phyloP scores from a whole-genome alignment of 345 rosid species.

The Eucalyptus sideroxylon region DNA sequence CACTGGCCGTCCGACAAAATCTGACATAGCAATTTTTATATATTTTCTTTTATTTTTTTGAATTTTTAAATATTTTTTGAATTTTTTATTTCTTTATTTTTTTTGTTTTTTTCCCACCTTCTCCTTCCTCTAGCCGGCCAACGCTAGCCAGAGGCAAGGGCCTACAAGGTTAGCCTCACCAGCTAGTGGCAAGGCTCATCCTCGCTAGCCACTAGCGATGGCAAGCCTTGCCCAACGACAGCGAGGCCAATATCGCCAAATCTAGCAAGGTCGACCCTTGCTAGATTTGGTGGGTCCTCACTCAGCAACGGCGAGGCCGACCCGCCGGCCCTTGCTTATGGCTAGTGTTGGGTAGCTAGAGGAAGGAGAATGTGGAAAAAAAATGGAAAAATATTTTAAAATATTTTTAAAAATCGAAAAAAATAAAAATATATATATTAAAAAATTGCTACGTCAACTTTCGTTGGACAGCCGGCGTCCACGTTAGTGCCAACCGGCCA shows the following conservation, averaged over 20 bases:
- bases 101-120: too few species aligned
- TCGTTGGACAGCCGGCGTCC: accelerated
- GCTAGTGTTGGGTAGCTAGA: accelerated
- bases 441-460: accelerated
- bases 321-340: accelerated
- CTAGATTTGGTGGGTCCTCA: accelerated
- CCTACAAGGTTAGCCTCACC: accelerated
- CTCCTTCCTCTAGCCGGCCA: accelerated
- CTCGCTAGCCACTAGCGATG: accelerated
- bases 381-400: too few species aligned
- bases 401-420: too few species aligned
- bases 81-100: too few species aligned
- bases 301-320: accelerated
- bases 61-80: too few species aligned
- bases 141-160: accelerated
- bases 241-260: accelerated
- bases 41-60: too few species aligned
- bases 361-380: too few species aligned
- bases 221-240: accelerated
- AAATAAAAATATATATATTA: too few species aligned
- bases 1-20: accelerated
- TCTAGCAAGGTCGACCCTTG: accelerated
- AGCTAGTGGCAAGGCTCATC: accelerated
- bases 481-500: accelerated
- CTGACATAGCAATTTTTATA: accelerated